Conservation (phyloP, 306 rosid genomes). For the Hippophae gyantsensis region DNA sequence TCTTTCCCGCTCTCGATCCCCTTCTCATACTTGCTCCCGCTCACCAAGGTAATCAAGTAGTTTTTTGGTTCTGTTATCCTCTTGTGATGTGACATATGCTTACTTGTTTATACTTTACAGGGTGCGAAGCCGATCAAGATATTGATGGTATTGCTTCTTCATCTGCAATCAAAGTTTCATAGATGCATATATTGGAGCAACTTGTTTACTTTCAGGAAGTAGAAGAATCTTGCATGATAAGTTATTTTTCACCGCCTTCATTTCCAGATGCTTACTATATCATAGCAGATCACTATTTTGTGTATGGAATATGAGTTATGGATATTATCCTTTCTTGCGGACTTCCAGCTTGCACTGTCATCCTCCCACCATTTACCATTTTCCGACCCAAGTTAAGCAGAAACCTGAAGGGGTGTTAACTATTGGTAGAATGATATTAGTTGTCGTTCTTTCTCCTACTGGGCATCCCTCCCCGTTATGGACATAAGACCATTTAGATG, state of each 20-base stretch:
- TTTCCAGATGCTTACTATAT: background rate
- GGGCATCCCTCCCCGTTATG: no score
- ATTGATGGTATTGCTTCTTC: conserved; percentile 22
- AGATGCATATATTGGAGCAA: background rate
- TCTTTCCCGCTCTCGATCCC: conserved; percentile 22
- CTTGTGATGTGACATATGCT: background rate
- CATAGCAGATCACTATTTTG: background rate
- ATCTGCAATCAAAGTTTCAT: background rate
- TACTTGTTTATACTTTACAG: conserved; percentile 41
- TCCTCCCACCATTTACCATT: no score
- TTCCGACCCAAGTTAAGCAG: no score
- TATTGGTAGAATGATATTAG: no score
- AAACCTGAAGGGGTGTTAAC: no score
- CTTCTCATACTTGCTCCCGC: conserved; percentile 39
- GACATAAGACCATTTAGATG: no score
- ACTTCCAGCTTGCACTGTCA: no score
- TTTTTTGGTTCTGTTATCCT: conserved; percentile 3
- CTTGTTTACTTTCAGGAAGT: background rate
- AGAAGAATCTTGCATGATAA: background rate
- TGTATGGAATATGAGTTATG: background rate
- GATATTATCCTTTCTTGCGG: background rate
- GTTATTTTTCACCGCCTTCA: background rate
- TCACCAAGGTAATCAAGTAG: conserved; percentile 56
- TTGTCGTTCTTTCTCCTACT: no score
- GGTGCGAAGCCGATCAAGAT: conserved; percentile 56